Conservation (phyloP, 495 filamentous ascomycete species). For the Copromyces sp. region DNA sequence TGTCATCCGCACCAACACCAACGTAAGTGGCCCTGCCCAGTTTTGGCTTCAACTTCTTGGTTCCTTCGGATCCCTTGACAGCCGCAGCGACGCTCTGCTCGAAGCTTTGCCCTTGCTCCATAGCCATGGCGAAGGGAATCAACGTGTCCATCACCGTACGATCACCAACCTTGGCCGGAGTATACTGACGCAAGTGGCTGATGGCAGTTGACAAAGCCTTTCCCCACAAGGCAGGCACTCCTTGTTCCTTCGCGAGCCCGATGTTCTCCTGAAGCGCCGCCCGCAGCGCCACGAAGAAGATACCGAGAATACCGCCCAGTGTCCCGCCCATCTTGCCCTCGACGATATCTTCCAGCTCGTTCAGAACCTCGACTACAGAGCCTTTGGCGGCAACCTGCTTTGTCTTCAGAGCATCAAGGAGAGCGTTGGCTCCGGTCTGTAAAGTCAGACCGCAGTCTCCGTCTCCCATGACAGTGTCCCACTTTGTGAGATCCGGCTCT, state of each 20-base stretch:
- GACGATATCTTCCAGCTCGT: constrained; percentile 44
- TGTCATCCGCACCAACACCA: constrained; percentile 32
- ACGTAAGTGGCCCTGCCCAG: constrained; percentile 53
- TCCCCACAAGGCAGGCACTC: constrained; percentile 26
- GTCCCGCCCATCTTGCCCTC: constrained; percentile 52
- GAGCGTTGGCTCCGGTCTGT: constrained; percentile 33
- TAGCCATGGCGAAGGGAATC: constrained; percentile 45
- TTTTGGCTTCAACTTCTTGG: constrained; percentile 42
- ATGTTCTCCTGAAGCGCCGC: constrained; percentile 34
- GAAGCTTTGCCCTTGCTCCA: constrained; percentile 35
- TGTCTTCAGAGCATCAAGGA: constrained; percentile 30
- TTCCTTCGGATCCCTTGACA: constrained; percentile 43
- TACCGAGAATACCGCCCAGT: constrained; percentile 49
- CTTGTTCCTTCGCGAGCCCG: constrained; percentile 17
- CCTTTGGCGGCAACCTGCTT: constrained; percentile 28
- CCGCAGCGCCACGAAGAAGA: constrained; percentile 48
- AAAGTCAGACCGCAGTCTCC: constrained; percentile 56
- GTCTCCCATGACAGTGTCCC: constrained; percentile 56
- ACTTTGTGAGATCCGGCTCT: constrained; percentile 50
- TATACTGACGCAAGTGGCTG: constrained; percentile 37
- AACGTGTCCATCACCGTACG: constrained; percentile 49
- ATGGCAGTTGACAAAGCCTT: constrained; percentile 27
- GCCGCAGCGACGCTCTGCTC: constrained; percentile 41
- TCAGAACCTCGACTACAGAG: constrained; percentile 40
- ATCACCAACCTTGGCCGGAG: constrained; percentile 38